Base-by-base conservation (phyloP, 2,329 filamentous ascomycete genomes). In the Achaetomium macrosporum region DNA sequence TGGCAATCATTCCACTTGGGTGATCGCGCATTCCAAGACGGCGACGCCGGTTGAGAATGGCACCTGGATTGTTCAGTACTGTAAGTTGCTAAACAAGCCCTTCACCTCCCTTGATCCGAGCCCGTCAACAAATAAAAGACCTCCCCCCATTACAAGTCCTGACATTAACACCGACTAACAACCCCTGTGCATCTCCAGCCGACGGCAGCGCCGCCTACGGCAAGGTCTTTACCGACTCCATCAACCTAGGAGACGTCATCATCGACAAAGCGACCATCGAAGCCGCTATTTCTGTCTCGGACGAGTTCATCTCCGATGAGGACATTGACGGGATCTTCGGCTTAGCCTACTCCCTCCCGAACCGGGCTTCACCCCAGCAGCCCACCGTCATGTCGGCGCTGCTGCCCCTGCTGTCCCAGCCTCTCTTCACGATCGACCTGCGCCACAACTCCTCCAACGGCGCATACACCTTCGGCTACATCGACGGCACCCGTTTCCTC, bases 311-410 rank as follows among this genome's bases (percentile, higher is more conserved):
- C 29, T 72, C 76, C 50, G 75, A 78, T 51, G 52, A 64, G 2
- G 71, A 66, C 36, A 68, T 78, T 60, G 76, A 72, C 3, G 79
- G 78, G 42, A 70, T 82, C 29, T 64, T 81, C 55, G 79, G 79
- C 16, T 68, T 82, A 11, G 75, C 74, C 44, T 75, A 42, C 50
- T 3, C 2, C 25, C 50, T 52, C 19, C 37, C 43, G 19, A 76
- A 63, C 68, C 15, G 55, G 60, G 7, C 76, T 75, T 10, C 15
- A 17, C 50, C 50, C 1, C 63, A 63, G 0, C 70, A 72, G 55
- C 71, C 71, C 4, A 70, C 71, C 3, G 68, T 80, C 15, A 64
- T 81, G 25, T 70, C 77, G 41, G 63, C 69, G 8, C 68, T 82
- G 12, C 64, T 65, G 11, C 64, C 71, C 0, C 65, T 68, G 1